phyloP scores from a whole-genome alignment of 2,329 filamentous ascomycete genomes.

The Colletotrichum incanum region DNA sequence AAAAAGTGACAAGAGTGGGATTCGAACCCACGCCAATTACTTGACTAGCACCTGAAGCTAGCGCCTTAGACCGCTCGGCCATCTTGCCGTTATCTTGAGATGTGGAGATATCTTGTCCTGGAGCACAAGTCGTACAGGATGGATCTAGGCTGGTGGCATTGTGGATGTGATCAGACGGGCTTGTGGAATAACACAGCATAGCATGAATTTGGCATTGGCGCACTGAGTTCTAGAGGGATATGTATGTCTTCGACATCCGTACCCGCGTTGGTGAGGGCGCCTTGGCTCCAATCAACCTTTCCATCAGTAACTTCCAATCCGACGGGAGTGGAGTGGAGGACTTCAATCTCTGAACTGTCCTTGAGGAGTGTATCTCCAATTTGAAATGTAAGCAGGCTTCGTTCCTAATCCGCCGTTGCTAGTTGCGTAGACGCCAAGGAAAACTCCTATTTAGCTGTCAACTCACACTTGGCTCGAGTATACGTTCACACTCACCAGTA shows the following conservation, averaged over 20 bases:
- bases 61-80: slow-evolving; percentile 28
- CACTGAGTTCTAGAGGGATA: neutral
- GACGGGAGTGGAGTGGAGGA: neutral
- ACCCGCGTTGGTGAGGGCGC: neutral
- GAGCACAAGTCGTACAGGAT: neutral
- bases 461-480: neutral
- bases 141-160: no score
- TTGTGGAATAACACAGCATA: neutral
- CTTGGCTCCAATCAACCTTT: neutral
- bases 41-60: slow-evolving; percentile 32
- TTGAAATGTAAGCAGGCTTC: slow-evolving; percentile 62
- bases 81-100: neutral
- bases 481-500: slow-evolving; percentile 52
- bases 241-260: neutral
- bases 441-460: slow-evolving; percentile 54
- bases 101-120: fast-evolving
- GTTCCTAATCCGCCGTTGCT: slow-evolving; percentile 63
- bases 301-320: neutral
- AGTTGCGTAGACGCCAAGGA: slow-evolving; percentile 68
- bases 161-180: neutral
- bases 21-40: slow-evolving; percentile 29
- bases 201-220: neutral
- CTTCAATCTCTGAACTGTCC: slow-evolving; percentile 54
- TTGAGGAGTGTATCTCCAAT: slow-evolving; percentile 62
- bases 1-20: slow-evolving; percentile 29